Evolutionary conservation across 2,329 filamentous ascomycete genomes (phyloP), one percentile per base, ranked within the genome.

Genomic region (Monosporascus sp.): DNA sequence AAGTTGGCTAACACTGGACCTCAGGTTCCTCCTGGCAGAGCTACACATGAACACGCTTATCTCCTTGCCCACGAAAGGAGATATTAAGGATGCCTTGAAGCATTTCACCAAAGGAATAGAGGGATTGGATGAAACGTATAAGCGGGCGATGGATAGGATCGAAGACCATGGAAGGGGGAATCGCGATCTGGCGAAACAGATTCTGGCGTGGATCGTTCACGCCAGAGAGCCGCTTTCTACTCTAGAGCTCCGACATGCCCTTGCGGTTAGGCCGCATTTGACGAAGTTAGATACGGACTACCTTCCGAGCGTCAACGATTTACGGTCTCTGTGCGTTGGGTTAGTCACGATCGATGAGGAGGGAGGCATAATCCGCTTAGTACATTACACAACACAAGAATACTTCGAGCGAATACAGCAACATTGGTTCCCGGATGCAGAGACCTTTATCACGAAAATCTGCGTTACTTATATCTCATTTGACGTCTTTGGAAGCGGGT

Each of bases 331-430:
- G 1, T 76, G 72, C 50, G 67, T 65, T 24, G 72, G 74, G 2
- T 50, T 78, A 11, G 68, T 77, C 2, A 69, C 65, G 0, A 41
- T 73, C 5, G 71, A 77, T 37, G 55, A 70, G 31, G 56, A 71
- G 35, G 74, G 64, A 45, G 49, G 61, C 8, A 61, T 69, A 17
- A 60, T 77, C 26, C 66, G 71, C 2, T 54, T 77, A 0, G 72
- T 75, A 2, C 74, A 78, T 52, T 74, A 74, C 52, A 77, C 75
- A 0, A 65, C 73, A 0, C 70, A 76, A 43, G 67, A 76, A 43
- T 78, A 74, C 57, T 69, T 78, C 48, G 63, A 72, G 37, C 47
- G 55, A 20, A 69, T 55, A 2, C 50, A 53, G 11, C 24, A 18
- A 0, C 26, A 46, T 3, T 72, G 68, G 62, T 68, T 76, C 49